Conservation (phyloP, 306 rosid species). For the Dryas octopetala region DNA sequence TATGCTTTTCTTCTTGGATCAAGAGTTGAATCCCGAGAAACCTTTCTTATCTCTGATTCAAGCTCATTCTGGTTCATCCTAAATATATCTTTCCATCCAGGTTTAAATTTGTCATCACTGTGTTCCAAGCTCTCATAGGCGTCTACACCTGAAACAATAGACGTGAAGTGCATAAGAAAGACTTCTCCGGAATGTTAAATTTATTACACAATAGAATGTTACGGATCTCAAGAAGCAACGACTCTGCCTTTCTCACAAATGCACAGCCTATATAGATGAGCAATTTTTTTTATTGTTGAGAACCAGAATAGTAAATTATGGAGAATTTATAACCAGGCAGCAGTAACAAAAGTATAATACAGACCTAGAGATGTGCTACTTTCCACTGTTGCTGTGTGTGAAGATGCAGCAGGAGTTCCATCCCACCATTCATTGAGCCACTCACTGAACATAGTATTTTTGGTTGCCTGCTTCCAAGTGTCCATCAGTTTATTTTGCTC, state of each 20-base stretch:
- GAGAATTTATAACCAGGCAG: background rate
- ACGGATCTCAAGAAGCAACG: background rate
- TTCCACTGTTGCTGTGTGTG: constrained; percentile 49
- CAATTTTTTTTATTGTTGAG: background rate
- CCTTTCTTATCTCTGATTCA: constrained; percentile 66
- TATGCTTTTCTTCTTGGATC: constrained; percentile 91
- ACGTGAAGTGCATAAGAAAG: constrained; percentile 40
- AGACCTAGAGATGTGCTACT: constrained; percentile 51
- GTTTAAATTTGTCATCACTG: constrained; percentile 80
- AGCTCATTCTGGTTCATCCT: constrained; percentile 53
- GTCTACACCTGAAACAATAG: constrained; percentile 24
- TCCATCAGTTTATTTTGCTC: constrained; percentile 91
- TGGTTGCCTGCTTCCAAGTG: constrained; percentile 91
- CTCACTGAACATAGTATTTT: constrained; percentile 91
- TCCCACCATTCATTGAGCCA: constrained; percentile 93
- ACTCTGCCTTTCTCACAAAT: background rate
- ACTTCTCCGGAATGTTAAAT: constrained; percentile 10
- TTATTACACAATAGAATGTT: constrained; percentile 1
- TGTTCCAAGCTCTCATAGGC: constrained; percentile 61
- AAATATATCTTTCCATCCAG: constrained; percentile 92
- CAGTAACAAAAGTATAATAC: constrained; percentile 21
- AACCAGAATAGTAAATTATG: background rate
- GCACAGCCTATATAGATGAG: background rate
- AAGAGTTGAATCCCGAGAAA: constrained; percentile 77
- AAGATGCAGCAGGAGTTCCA: constrained; percentile 54